Evolutionary conservation across 108 stramenopile species (phyloP), one percentile per base, ranked within the genome.

Genomic region (Fragilariopsis cylindrus): DNA sequence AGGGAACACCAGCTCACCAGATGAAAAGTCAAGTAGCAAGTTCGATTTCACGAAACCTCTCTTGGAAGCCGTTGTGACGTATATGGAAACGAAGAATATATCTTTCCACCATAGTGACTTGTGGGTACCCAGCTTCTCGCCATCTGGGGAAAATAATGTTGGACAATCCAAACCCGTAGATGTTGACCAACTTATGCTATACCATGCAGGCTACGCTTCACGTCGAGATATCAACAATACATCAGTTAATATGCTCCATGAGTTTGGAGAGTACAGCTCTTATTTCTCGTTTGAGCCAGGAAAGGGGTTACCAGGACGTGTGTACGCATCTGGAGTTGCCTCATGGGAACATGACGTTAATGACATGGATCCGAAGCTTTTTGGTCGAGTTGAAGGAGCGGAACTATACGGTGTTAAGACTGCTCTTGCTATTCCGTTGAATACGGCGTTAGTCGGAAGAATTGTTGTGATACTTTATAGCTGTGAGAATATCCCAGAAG

Each of bases 71-170:
- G 67, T 92, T 4, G 67, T 85, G 9, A 41, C 60, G 39, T 88
- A 78, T 52, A 74, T 92, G 70, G 73, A 80, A 16, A 64, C 53
- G 9, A 60, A 69, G 5, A 77, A 88, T 68, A 55, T 83, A 13
- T 85, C 89, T 13, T 92, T 92, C 64, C 83, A 90, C 42, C 85
- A 88, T 78, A 82, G 76, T 11, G 91, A 92, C 83, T 58, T 92
- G 12, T 92, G 89, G 89, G 91, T 90, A 0, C 89, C 91, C 4
- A 90, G 81, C 63, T 88, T 74, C 58, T 71, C 70, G 39, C 46
- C 62, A 43, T 30, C 30, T 30, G 30, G 30, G 30, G 62, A n/a
- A 11, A 44, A 63, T 43, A 30, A 30, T 60, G 4, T n/a, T n/a
- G 72, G 69, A 8, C 68, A 72, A 7, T 74, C 74, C 57, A 82